Evolutionary conservation across 208 protist species (phyloP), one percentile per base, ranked within the genome.

Genomic region (Crithidia bombi): DNA sequence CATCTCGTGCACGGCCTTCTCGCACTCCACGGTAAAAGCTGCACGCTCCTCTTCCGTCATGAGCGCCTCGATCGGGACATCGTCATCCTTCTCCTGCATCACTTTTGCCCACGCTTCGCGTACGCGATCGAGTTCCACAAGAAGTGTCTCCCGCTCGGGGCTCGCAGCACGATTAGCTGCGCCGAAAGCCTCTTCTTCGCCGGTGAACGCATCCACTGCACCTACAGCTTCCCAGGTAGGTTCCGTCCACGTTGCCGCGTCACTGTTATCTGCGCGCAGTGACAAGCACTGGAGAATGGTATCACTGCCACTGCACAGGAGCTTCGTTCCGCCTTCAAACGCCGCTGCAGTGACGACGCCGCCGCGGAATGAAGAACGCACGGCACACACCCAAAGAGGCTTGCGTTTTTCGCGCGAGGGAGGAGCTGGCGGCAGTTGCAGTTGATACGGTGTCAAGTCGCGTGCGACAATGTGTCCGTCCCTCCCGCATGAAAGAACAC

Each of bases 341-440:
- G 76, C 28, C 78, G 61, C 58, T 25, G 32, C 69, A 19, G 66
- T 79, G 11, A 72, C 73, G 33, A 93, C 75, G 36, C 87, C 89
- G 33, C 81, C 81, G n/a, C 73, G 67, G 47, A 74, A 71, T 43
- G 79, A 82, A 19, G 81, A 83, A n/a, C 89, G 74, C 33, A 77
- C 74, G 3, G 67, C 26, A 21, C 73, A 75, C 50, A 81, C 73
- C 38, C 65, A 65, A 1, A 75, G 50, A 10, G 89, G 83, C 49
- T 84, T 84, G 33, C 86, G 87, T 62, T 93, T 92, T 52, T 94
- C 86, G 26, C 89, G 90, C 15, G 84, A 91, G n/a, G 85, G 87
- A 47, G 91, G 91, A 26, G 85, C 85, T 21, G 84, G 72, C 17
- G 86, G 69, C 15, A 96, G 69, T 38, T 76, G 75, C 39, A 50